Evolutionary conservation across 495 filamentous ascomycete genomes (phyloP).

Genomic region (Glarea lozoyensis): DNA sequence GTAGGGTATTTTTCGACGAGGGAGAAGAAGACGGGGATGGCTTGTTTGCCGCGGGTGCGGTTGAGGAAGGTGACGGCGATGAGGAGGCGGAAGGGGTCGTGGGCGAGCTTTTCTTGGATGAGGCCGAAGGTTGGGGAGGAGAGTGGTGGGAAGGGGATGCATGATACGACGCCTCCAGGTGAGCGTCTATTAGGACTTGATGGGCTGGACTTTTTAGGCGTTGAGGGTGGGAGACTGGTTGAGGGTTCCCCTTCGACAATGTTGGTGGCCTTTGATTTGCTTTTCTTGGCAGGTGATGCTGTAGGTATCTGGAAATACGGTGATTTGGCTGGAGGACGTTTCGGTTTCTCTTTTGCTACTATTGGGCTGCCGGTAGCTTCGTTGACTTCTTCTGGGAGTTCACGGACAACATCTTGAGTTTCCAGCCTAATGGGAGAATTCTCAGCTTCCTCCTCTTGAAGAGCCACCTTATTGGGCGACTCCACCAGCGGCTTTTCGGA

Average conservation of each 20-base stretch:
- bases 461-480: no score
- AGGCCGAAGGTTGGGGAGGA: constrained; percentile 58
- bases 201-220: constrained; percentile 2
- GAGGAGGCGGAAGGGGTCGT: constrained; percentile 62
- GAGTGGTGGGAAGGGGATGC: constrained; percentile 64
- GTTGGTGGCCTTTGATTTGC: neutral
- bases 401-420: no score
- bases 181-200: constrained; percentile 22
- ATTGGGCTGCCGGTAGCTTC: no score
- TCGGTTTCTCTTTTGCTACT: no score
- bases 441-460: no score
- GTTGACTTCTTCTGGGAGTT: no score
- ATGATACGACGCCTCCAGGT: constrained; percentile 44
- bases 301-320: constrained; percentile 32
- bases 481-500: no score
- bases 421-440: no score
- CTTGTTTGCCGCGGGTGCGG: constrained; percentile 62
- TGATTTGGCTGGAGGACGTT: constrained; percentile 21
- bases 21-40: constrained; percentile 64
- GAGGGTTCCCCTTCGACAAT: neutral
- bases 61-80: constrained; percentile 78
- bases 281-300: constrained; percentile 8
- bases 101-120: constrained; percentile 70
- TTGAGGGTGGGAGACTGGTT: neutral
- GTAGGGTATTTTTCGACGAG: constrained; percentile 64